phyloP scores from a whole-genome alignment of 2,329 filamentous ascomycete genomes.

The Pseudogymnoascus sp. region DNA sequence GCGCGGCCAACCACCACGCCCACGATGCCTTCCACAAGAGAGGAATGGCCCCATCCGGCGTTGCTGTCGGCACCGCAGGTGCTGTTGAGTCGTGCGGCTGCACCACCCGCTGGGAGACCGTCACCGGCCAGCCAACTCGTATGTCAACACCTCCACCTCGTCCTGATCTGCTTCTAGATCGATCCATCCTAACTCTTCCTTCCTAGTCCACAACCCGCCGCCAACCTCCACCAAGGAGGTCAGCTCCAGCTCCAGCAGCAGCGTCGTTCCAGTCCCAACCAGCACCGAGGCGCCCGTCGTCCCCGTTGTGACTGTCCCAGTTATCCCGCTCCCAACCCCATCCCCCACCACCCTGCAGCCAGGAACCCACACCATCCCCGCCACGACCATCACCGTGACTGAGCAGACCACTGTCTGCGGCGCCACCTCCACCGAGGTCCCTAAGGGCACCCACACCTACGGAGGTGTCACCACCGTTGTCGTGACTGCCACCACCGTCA shows the following conservation, averaged over 20 bases:
- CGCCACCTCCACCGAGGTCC: conserved; percentile 51
- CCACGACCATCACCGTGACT: conserved; percentile 59
- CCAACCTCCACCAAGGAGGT: conserved; percentile 32
- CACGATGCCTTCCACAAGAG: conserved; percentile 51
- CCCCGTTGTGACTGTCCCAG: conserved; percentile 16
- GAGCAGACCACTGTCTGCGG: conserved; percentile 59
- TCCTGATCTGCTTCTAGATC: too few relatives aligned
- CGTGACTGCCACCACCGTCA: conserved; percentile 54
- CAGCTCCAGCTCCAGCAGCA: not conserved
- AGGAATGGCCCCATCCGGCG: conserved; percentile 26
- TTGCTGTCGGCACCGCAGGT: conserved; percentile 21
- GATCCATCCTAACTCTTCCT: not conserved
- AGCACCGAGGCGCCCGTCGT: not conserved
- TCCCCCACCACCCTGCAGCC: conserved; percentile 47
- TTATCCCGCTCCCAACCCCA: conserved; percentile 36
- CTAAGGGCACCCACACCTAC: conserved; percentile 55
- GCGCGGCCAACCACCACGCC: conserved; percentile 52
- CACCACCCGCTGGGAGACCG: conserved; percentile 65
- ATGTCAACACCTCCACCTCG: conserved; percentile 27
- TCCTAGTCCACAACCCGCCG: not conserved
- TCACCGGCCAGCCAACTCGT: conserved; percentile 59
- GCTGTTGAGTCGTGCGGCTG: conserved; percentile 51
- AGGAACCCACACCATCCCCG: conserved; percentile 67
- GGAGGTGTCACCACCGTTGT: conserved; percentile 68
- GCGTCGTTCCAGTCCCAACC: not conserved